Conservation (phyloP, 2,329 filamentous ascomycete genomes). For the Arthrobotrys conoides region DNA sequence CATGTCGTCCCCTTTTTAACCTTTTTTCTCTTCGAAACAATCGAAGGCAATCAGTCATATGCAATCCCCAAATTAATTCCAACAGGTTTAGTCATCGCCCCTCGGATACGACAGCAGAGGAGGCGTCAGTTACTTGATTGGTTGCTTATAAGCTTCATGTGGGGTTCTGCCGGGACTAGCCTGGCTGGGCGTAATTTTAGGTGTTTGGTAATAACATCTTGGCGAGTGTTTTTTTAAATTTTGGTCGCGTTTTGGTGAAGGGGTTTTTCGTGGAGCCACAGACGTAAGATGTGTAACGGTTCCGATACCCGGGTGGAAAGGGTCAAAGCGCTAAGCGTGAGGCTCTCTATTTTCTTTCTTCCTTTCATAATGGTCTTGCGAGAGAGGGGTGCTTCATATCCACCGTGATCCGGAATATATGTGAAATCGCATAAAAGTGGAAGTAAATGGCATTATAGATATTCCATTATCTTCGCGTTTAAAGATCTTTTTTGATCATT, state of each 20-base stretch:
- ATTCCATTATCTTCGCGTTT: too few relatives aligned
- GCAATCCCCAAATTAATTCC: background rate
- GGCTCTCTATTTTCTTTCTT: background rate
- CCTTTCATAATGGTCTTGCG: too few relatives aligned
- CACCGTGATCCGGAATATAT: background rate
- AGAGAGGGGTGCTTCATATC: background rate
- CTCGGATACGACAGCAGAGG: background rate
- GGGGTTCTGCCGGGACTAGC: constrained; percentile 21
- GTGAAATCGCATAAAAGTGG: too few relatives aligned
- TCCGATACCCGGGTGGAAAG: background rate
- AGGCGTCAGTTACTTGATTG: constrained; percentile 1
- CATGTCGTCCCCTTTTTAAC: background rate
- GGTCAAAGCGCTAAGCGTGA: background rate
- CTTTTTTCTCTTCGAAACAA: background rate
- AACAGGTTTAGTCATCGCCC: background rate
- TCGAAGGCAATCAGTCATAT: background rate
- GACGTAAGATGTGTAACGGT: constrained; percentile 34
- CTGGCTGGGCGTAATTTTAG: constrained; percentile 37
- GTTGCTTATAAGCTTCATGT: background rate
- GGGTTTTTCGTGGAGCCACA: constrained; percentile 5
- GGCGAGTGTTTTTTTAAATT: constrained; percentile 9
- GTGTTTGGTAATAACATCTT: constrained; percentile 15
- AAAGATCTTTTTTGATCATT: background rate
- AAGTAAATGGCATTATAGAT: too few relatives aligned
- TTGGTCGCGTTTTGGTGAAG: too few relatives aligned